These are phyloP conservation scores for Tripidium arundinaceum DNA, from an alignment of 202 grass and related monocot species.

Conservation along the genomic window DNA sequence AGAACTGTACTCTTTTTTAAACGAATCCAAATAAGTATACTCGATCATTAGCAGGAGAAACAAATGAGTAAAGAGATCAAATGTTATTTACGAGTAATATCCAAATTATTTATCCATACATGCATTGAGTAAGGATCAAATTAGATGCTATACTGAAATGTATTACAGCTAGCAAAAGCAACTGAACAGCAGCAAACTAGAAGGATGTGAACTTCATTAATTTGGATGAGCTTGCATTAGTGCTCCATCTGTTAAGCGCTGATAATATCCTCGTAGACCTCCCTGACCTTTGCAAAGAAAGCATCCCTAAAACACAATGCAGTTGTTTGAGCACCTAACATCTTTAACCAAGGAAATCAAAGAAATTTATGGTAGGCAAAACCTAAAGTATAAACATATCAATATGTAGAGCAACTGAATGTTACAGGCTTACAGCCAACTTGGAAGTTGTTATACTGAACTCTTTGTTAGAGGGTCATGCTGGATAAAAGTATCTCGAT, in stretches of 20 bases:
- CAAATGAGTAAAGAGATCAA: too few relatives aligned
- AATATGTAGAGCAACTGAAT: not conserved
- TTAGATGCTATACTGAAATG: slow-evolving; percentile 36
- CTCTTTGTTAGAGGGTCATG: not conserved
- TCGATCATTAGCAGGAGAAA: too few relatives aligned
- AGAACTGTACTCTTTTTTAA: too few relatives aligned
- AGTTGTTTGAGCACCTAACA: not conserved
- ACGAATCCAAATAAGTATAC: too few relatives aligned
- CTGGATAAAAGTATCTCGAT: not conserved
- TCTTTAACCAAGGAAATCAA: not conserved
- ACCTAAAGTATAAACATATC: not conserved
- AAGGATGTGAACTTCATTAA: not conserved
- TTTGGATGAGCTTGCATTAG: slow-evolving; percentile 7
- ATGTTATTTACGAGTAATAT: not conserved
- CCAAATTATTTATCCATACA: slow-evolving; percentile 23
- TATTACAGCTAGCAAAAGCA: slow-evolving; percentile 14
- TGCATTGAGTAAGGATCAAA: slow-evolving; percentile 35
- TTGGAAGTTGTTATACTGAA: not conserved
- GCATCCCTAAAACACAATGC: slow-evolving; percentile 50
- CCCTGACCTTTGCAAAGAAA: slow-evolving; percentile 59
- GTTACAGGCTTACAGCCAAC: not conserved
- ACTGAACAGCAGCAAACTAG: slow-evolving; percentile 1
- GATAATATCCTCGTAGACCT: slow-evolving; percentile 69
- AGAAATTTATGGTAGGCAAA: not conserved
- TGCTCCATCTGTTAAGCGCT: slow-evolving; percentile 35